Percentiles rank a stretch among this genome's conserved stretches.
Conservation (phyloP, 768 basidiomycete species). For the Amanita jacksonii region DNA sequence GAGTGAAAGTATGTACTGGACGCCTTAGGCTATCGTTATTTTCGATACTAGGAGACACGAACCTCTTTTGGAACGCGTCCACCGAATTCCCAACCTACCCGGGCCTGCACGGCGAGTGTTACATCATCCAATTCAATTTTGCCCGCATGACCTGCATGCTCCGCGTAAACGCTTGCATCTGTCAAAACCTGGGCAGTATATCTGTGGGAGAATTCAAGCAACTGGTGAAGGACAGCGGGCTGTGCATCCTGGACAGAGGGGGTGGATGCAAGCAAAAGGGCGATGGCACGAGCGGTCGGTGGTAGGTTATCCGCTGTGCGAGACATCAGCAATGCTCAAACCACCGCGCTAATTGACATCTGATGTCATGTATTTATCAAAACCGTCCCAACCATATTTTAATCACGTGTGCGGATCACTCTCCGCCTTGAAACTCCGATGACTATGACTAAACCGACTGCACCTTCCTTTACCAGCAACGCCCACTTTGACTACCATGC, state of each 20-base stretch:
- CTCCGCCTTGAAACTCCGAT: conserved; percentile 10
- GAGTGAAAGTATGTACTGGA: conserved; percentile 66
- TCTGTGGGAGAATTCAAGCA: conserved; percentile 79
- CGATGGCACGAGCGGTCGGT: conserved; percentile 79
- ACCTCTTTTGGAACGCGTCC: conserved; percentile 88
- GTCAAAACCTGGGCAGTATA: conserved; percentile 78
- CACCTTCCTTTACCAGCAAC: conserved; percentile 7
- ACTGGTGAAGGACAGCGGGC: conserved; percentile 77
- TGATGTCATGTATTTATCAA: conserved; percentile 7
- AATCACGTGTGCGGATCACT: neutral
- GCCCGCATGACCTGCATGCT: conserved; percentile 70
- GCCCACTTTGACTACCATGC: conserved; percentile 52
- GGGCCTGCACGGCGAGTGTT: conserved; percentile 73
- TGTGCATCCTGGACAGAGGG: conserved; percentile 82
- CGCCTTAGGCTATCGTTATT: neutral
- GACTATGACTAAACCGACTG: neutral
- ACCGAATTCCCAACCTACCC: conserved; percentile 90
- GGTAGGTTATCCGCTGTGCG: conserved; percentile 60
- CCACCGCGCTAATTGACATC: neutral
- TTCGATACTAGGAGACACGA: conserved; percentile 13
- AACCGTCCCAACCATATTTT: neutral
- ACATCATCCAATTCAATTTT: conserved; percentile 82
- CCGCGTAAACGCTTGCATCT: conserved; percentile 81
- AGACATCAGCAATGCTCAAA: too few relatives aligned
- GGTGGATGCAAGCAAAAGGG: conserved; percentile 72